phyloP scores from a whole-genome alignment of 2,329 filamentous ascomycete genomes.

The Phialocephala sp. region DNA sequence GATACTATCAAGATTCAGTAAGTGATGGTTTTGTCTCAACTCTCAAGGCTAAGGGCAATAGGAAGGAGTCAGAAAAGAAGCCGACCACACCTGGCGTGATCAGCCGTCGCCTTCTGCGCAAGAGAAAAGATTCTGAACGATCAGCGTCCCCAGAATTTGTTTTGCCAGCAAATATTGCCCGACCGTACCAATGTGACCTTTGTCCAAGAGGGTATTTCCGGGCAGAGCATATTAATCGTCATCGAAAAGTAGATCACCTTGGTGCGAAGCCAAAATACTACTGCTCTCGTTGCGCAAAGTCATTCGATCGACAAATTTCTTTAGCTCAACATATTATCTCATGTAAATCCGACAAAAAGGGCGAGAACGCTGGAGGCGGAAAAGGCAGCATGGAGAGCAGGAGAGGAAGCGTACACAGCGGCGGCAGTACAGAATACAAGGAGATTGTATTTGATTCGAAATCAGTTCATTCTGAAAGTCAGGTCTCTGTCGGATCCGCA shows the following conservation, averaged over 20 bases:
- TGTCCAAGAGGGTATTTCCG: neutral
- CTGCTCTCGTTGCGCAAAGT: neutral
- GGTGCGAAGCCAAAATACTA: neutral
- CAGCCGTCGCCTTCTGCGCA: neutral
- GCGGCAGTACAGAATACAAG: conserved; percentile 9
- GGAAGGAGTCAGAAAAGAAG: neutral
- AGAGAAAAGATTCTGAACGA: neutral
- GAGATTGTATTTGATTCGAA: conserved; percentile 20
- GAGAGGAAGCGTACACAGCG: conserved; percentile 14
- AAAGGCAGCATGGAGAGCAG: neutral
- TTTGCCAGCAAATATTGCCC: neutral
- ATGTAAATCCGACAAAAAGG: neutral
- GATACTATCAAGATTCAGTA: neutral
- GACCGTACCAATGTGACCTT: neutral
- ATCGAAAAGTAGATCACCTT: neutral
- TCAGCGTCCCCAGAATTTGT: neutral
- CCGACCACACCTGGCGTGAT: neutral
- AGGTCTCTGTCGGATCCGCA: conserved; percentile 6
- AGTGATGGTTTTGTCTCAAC: neutral
- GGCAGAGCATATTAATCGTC: neutral
- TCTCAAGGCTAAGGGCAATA: neutral
- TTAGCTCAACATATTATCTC: neutral
- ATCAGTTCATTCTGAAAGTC: conserved; percentile 19
- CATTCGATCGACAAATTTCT: neutral
- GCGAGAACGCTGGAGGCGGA: neutral